phyloP scores from a whole-genome alignment of 176 grass and related monocot genomes.

The Oryza rufipogon region DNA sequence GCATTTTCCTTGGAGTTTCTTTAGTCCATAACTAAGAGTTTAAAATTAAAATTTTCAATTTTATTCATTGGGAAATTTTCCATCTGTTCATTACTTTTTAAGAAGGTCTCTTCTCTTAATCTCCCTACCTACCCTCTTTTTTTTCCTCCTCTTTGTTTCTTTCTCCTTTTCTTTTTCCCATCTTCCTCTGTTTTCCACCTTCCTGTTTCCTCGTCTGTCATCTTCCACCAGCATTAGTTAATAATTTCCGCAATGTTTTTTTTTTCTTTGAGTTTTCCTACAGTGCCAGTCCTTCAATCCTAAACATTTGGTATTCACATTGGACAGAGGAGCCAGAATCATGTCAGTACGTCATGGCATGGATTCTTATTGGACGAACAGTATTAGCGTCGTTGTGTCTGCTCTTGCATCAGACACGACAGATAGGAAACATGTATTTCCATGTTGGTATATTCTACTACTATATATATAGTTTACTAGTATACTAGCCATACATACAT shows the following conservation, averaged over 20 bases:
- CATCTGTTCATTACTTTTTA: too few species aligned
- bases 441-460: conserved; percentile 39
- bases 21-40: too few species aligned
- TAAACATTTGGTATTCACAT: conserved; percentile 33
- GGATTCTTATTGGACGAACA: conserved; percentile 43
- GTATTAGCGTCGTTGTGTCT: conserved; percentile 33
- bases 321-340: conserved; percentile 52
- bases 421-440: conserved; percentile 40
- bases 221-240: neutral
- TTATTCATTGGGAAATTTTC: too few species aligned
- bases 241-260: conserved; percentile 25
- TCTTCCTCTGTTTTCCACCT: too few species aligned
- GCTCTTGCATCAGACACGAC: conserved; percentile 42
- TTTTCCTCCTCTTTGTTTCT: too few species aligned
- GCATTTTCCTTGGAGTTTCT: too few species aligned
- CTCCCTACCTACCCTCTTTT: too few species aligned
- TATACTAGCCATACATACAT: conserved; percentile 5
- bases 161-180: too few species aligned
- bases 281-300: conserved; percentile 21
- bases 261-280: neutral
- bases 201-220: too few species aligned
- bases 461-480: conserved; percentile 35
- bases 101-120: too few species aligned
- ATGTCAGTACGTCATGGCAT: conserved; percentile 37
- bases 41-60: too few species aligned